Evolutionary conservation across 768 basidiomycete species (phyloP).

Genomic region (Suillus cothurnatus): DNA sequence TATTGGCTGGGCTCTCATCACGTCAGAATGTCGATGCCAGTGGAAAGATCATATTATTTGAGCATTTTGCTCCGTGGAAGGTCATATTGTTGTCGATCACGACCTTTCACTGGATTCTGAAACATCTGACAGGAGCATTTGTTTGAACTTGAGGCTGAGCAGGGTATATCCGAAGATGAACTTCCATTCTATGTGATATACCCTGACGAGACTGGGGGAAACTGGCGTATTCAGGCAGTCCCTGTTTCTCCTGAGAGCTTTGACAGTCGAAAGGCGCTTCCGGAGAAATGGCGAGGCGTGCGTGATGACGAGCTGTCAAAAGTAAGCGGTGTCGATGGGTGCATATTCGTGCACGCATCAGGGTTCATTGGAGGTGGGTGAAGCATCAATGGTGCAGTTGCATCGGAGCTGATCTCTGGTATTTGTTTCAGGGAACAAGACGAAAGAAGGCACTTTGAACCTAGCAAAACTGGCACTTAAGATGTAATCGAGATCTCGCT

Average conservation of each 20-base stretch:
- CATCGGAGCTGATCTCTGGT: not conserved
- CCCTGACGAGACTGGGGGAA: slow-evolving; percentile 72
- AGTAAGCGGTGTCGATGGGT: slow-evolving; percentile 73
- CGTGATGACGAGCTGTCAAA: slow-evolving; percentile 81
- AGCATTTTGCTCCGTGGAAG: slow-evolving; percentile 88
- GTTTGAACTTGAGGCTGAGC: slow-evolving; percentile 78
- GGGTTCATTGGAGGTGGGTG: slow-evolving; percentile 92
- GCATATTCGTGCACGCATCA: slow-evolving; percentile 93
- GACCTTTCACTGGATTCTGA: not conserved
- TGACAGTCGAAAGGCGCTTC: slow-evolving; percentile 87
- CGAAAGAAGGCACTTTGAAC: slow-evolving; percentile 82
- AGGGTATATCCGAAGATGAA: slow-evolving; percentile 43
- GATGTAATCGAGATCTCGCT: slow-evolving; percentile 25
- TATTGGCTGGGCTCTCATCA: slow-evolving; percentile 58
- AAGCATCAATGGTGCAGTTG: slow-evolving; percentile 10
- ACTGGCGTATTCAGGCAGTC: slow-evolving; percentile 94
- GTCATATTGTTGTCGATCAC: slow-evolving; percentile 37
- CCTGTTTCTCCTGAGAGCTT: slow-evolving; percentile 83
- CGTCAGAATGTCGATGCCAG: slow-evolving; percentile 63
- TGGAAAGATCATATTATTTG: slow-evolving; percentile 80
- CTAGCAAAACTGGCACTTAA: slow-evolving; percentile 72
- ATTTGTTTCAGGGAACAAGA: slow-evolving; percentile 70
- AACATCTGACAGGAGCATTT: slow-evolving; percentile 73
- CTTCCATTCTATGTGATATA: slow-evolving; percentile 87
- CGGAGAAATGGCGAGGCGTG: slow-evolving; percentile 91